Base-by-base conservation (phyloP, 108 stramenopile genomes). In the Nitzschia inconspicua region DNA sequence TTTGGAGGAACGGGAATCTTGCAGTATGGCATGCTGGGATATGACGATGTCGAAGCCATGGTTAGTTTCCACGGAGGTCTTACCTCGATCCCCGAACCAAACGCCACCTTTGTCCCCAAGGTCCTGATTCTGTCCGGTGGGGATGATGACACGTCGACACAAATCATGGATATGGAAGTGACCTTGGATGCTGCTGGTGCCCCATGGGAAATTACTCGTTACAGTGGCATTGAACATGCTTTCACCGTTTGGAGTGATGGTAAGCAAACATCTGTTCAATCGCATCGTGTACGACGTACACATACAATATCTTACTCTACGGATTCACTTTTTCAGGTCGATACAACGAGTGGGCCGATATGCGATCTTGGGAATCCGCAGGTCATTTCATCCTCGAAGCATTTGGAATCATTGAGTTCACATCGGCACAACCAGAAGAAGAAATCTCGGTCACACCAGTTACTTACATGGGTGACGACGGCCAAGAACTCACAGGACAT, bases 191-290 rank as follows among this genome's bases (percentile, higher is more conserved):
- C 35, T 30, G 48, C 43, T 31, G 44, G n/a, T 4, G 57, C 63
- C 16, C 35, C 62, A 3, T 78, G 77, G 77, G 68, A 78, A 27
- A 78, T 74, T 7, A 72, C 65, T n/a, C 50, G 77, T 7, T 78
- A 78, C 46, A 54, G 60, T 27, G 63, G 63, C 14, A 70, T 75
- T 44, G 59, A 69, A 26, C 77, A 74, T 34, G 73, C 72, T 2
- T 78, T 74, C 30, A 70, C 71, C 16, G 69, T 70, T 14, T 78
- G 61, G 47, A 14, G n/a, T 16, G 65, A 60, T 43, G 71, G 46
- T 58, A 58, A 19, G 57, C 26, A 36, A 19, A 36, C 30, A n/a
- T 22, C 27, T 7, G 27, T 14, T 51, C 20, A 36, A 27, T 3
- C 5, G 37, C 7, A 22, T 37, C n/a, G 7, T n/a, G 25, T 6